Percentiles rank a stretch among this genome's conserved stretches.
Evolutionary conservation across 768 basidiomycete species (phyloP).

Genomic region (button mushroom (Agaricus bisporus)): DNA sequence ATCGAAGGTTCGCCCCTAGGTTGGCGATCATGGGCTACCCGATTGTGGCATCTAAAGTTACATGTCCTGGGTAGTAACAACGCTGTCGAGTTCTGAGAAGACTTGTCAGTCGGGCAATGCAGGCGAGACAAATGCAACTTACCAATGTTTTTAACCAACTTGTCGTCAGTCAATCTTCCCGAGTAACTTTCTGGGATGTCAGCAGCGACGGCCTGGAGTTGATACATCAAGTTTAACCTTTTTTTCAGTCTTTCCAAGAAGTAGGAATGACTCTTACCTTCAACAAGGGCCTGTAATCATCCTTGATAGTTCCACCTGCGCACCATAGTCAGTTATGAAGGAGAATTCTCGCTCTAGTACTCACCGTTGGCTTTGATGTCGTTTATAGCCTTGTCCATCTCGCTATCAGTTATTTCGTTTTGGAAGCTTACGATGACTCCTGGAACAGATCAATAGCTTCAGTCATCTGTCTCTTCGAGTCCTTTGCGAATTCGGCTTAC

Average conservation of each 20-base stretch:
- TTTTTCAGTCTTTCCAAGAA: neutral
- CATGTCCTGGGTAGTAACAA: neutral
- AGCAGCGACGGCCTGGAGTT: neutral
- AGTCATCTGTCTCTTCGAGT: neutral
- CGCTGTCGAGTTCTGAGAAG: neutral
- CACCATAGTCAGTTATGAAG: neutral
- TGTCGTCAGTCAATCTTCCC: neutral
- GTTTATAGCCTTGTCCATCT: neutral
- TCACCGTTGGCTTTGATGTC: neutral
- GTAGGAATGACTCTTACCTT: neutral
- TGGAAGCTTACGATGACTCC: constrained; percentile 2
- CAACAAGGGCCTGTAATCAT: neutral
- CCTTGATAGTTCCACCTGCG: neutral
- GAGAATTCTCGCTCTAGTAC: neutral
- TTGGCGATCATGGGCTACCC: too few relatives aligned
- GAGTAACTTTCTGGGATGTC: neutral
- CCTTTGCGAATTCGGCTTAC: neutral
- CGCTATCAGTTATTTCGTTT: neutral
- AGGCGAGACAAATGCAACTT: neutral
- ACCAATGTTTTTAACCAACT: neutral
- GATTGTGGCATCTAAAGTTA: neutral
- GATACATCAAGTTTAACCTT: neutral
- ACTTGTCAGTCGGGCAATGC: neutral
- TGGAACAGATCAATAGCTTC: neutral
- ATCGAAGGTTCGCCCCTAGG: neutral